Base-by-base conservation (phyloP, 1,284 basidiomycete species). In the Psilocybe mexicana region DNA sequence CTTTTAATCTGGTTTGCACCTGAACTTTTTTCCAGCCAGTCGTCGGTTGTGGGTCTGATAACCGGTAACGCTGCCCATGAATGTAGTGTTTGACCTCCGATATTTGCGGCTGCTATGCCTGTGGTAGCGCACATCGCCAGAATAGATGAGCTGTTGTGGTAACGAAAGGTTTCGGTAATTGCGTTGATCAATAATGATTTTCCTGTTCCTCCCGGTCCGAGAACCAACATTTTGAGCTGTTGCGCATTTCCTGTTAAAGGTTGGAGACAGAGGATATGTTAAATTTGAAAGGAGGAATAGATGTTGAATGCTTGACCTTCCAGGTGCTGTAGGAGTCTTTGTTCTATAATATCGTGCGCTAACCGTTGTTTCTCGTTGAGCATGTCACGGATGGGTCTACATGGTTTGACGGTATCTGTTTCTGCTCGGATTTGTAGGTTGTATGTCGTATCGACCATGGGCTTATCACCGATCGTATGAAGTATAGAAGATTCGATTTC, bases 51-150 rank as follows among this genome's bases (percentile, higher is more conserved):
- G 5, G 45, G 38, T 43, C n/a, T 60, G 43, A 24, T 44, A 3
- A 5, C 18, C 1, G 61, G 28, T 0, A 46, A 64, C 0, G 61
- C 67, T 61, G 63, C 71, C 0, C 35, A 55, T 33, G 47, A 30
- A 58, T 77, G 75, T 0, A 72, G 14, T 0, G 75, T 77, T 10
- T 53, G n/a, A 0, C 72, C 74, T 0, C 58, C 60, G 6, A 77
- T 73, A 0, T 70, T 33, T 3, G 64, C 68, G 0, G 75, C 73
- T 0, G 74, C 73, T 3, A 77, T 66, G 0, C 74, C 74, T 0
- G 74, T 69, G 0, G 64, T 67, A 0, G 73, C 72, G 0, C 65
- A 59, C 62, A 70, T 73, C 0, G 62, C 54, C 0, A 77, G 55
- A 33, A 63, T 40, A 6, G 61, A 10, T 1, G n/a, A 1, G 1